Conservation (phyloP, 371 early-diverging fungal species). For the Dichotomocladium elegans region DNA sequence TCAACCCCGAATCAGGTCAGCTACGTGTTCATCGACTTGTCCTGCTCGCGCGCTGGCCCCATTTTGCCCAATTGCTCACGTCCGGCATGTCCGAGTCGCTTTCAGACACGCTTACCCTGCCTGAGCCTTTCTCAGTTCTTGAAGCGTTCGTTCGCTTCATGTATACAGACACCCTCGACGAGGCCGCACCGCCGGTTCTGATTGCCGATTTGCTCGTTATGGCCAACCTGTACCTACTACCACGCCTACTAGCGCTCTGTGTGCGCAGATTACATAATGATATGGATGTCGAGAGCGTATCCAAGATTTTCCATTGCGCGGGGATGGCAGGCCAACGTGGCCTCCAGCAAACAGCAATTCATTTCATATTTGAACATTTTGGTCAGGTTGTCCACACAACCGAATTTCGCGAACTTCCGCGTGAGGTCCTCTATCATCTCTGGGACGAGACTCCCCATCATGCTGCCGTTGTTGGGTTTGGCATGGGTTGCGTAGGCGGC, state of each 20-base stretch:
- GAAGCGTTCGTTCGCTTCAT: constrained; percentile 54
- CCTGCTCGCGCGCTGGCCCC: constrained; percentile 63
- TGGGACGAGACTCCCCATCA: constrained; percentile 57
- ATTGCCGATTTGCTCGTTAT: constrained; percentile 63
- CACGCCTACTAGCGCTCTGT: constrained; percentile 54
- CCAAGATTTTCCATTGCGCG: constrained; percentile 58
- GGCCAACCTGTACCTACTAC: constrained; percentile 59
- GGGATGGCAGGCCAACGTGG: constrained; percentile 54
- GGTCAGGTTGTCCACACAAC: constrained; percentile 58
- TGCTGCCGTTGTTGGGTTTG: constrained; percentile 28
- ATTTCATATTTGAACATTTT: constrained; percentile 63
- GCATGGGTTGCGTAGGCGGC: not conserved
- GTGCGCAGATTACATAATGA: constrained; percentile 44
- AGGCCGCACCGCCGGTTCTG: constrained; percentile 25
- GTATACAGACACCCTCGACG: constrained; percentile 59
- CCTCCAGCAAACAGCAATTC: constrained; percentile 52
- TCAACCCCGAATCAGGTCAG: constrained; percentile 25
- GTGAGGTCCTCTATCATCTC: constrained; percentile 55
- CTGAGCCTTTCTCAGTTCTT: constrained; percentile 50
- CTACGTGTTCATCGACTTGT: constrained; percentile 50
- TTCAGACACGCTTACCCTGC: constrained; percentile 38
- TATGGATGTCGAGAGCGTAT: constrained; percentile 52
- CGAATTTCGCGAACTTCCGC: constrained; percentile 52
- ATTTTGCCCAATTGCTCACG: constrained; percentile 50
- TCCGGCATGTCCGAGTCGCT: constrained; percentile 54